A percentile compares a stretch with the other conserved stretches of the same genome.
Conservation (phyloP, 208 protist genomes). For the Wallacemonas sp. region DNA sequence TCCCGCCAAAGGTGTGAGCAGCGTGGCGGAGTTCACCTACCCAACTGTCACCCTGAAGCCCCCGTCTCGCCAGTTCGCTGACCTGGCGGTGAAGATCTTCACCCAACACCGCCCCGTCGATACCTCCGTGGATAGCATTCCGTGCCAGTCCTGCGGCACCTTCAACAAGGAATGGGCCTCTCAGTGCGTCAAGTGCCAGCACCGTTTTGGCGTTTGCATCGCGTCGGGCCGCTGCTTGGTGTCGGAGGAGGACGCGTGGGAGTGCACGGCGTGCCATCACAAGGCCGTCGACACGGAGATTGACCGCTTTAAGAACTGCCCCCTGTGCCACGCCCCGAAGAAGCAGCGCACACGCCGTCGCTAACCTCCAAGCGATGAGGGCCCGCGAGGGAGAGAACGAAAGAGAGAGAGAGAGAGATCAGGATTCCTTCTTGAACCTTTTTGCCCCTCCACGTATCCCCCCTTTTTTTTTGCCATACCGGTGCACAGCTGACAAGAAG, state of each 20-base stretch:
- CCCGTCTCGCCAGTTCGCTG: conserved; percentile 75
- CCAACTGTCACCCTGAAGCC: conserved; percentile 78
- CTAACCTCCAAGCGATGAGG: neutral
- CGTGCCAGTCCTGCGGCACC: conserved; percentile 80
- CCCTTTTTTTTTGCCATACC: neutral
- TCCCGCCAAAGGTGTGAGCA: conserved; percentile 51
- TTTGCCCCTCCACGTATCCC: neutral
- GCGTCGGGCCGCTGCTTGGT: conserved; percentile 81
- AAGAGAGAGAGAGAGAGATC: neutral
- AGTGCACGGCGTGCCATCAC: conserved; percentile 87
- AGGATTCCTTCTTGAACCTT: too few species aligned
- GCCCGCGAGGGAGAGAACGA: neutral
- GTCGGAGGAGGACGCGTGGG: conserved; percentile 63
- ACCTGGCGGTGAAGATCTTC: conserved; percentile 92
- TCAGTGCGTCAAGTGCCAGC: conserved; percentile 78
- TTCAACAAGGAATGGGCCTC: conserved; percentile 92
- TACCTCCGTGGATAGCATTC: conserved; percentile 66
- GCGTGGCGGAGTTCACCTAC: conserved; percentile 51
- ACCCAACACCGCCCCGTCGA: conserved; percentile 86
- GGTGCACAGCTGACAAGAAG: neutral
- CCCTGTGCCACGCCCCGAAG: conserved; percentile 89
- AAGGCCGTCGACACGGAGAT: conserved; percentile 72
- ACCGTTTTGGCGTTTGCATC: conserved; percentile 87
- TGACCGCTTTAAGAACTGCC: conserved; percentile 84
- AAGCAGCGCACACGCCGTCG: conserved; percentile 40